phyloP scores from a whole-genome alignment of 192 early-diverging fungal species.

The Backusella parvicylindrica region DNA sequence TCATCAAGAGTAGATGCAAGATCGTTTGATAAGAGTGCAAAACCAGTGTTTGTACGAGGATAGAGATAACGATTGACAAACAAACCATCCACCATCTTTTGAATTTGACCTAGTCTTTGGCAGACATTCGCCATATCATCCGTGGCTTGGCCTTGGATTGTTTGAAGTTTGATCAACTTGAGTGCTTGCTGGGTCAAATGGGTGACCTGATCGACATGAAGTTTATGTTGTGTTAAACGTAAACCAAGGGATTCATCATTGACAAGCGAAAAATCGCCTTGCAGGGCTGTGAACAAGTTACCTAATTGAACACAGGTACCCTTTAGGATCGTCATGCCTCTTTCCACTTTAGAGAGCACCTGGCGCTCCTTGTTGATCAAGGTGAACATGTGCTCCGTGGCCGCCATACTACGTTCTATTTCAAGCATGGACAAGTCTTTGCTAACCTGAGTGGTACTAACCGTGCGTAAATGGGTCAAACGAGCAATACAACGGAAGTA shows the following conservation, averaged over 20 bases:
- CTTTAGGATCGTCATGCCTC: conserved; percentile 15
- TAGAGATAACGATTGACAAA: conserved; percentile 25
- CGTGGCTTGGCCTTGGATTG: neutral
- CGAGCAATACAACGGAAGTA: conserved; percentile 65
- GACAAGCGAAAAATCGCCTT: neutral
- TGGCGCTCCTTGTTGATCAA: conserved; percentile 55
- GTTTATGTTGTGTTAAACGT: conserved; percentile 33
- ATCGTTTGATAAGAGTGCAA: conserved; percentile 26
- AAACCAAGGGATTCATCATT: conserved; percentile 9
- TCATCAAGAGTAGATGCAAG: conserved; percentile 32
- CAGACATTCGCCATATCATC: conserved; percentile 8
- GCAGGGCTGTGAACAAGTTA: neutral
- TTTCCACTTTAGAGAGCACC: conserved; percentile 11
- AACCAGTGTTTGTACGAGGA: conserved; percentile 16
- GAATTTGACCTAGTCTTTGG: conserved; percentile 4
- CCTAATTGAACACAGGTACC: conserved; percentile 26
- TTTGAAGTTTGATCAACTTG: neutral
- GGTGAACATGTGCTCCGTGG: conserved; percentile 65
- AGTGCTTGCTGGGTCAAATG: conserved; percentile 20
- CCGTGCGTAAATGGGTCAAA: conserved; percentile 55
- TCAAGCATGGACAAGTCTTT: conserved; percentile 65
- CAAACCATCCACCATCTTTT: conserved; percentile 15
- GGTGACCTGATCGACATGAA: conserved; percentile 37
- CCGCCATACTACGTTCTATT: conserved; percentile 57
- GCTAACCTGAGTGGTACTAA: conserved; percentile 38